These are phyloP conservation scores for Melanogaster broomeanus DNA, from an alignment of 768 basidiomycete genomes.

Conservation along the genomic window DNA sequence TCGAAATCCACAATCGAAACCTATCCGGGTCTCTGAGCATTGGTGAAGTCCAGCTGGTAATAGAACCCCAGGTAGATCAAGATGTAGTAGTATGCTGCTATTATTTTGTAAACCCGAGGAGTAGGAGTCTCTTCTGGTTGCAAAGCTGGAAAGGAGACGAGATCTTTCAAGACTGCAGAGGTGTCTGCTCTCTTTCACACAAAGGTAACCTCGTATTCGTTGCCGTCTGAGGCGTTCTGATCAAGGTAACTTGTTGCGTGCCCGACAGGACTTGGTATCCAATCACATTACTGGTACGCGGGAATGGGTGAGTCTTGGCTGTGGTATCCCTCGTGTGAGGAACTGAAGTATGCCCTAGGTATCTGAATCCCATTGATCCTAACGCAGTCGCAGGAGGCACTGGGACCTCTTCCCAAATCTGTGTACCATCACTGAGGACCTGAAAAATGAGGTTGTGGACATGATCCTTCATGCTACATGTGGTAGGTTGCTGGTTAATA, in stretches of 20 bases:
- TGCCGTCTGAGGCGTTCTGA: neutral
- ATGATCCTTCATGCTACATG: slow-evolving; percentile 29
- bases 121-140: slow-evolving; percentile 56
- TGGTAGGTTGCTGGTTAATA: slow-evolving; percentile 14
- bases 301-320: slow-evolving; percentile 5
- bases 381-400: slow-evolving; percentile 31
- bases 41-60: slow-evolving; percentile 41
- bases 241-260: neutral
- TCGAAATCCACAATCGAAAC: slow-evolving; percentile 6
- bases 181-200: slow-evolving; percentile 18
- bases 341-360: slow-evolving; percentile 8
- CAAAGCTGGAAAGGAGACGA: slow-evolving; percentile 39
- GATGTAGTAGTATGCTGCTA: slow-evolving; percentile 30
- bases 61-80: slow-evolving; percentile 39
- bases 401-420: slow-evolving; percentile 34
- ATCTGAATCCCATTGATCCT: neutral
- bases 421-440: slow-evolving; percentile 23
- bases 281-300: slow-evolving; percentile 39
- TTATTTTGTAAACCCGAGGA: too few relatives aligned
- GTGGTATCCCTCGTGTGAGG: neutral
- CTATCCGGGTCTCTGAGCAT: slow-evolving; percentile 29
- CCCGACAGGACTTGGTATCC: slow-evolving; percentile 31
- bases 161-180: slow-evolving; percentile 30
- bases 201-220: slow-evolving; percentile 15
- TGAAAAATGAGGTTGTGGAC: slow-evolving; percentile 28